Percentiles rank a stretch among this genome's conserved stretches.
Conservation (phyloP, 768 basidiomycete species). For the Grammothele lineata region DNA sequence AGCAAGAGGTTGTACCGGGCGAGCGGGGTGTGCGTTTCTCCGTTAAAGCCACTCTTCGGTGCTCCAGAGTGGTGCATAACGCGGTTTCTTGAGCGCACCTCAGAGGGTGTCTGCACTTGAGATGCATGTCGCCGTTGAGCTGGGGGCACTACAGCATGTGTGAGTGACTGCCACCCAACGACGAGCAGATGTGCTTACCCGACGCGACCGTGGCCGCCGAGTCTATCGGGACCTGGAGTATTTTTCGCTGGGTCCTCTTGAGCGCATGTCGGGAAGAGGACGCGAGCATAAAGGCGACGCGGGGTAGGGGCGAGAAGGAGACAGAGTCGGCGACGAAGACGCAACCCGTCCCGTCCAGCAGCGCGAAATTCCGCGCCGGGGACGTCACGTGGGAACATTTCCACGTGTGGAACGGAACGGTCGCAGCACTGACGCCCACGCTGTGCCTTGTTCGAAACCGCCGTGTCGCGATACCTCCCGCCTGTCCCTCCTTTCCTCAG, state of each 20-base stretch:
- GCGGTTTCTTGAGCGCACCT: too few relatives aligned
- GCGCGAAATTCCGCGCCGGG: slow-evolving; percentile 1
- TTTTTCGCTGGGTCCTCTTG: slow-evolving; percentile 9
- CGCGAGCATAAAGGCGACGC: slow-evolving; percentile 18
- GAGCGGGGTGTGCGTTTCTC: slow-evolving; percentile 15
- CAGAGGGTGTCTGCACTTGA: neutral
- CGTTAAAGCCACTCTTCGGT: too few relatives aligned
- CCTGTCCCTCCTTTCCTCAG: slow-evolving; percentile 5
- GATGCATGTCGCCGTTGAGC: slow-evolving; percentile 14
- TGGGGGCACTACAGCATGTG: neutral
- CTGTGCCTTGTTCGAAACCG: slow-evolving; percentile 9
- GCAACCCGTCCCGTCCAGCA: neutral
- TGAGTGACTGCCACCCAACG: neutral
- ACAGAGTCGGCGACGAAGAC: neutral
- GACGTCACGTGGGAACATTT: slow-evolving; percentile 1
- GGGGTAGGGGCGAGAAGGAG: neutral
- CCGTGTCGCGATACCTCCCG: slow-evolving; percentile 6
- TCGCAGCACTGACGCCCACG: slow-evolving; percentile 8
- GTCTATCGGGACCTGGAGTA: neutral
- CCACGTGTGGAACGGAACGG: too few relatives aligned
- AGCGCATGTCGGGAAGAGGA: slow-evolving; percentile 23
- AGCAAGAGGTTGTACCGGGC: slow-evolving; percentile 28
- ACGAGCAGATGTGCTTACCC: neutral
- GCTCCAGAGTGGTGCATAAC: too few relatives aligned
- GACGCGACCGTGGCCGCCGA: neutral